Evolutionary conservation across 371 early-diverging fungal genomes (phyloP).

Genomic region (Sporodiniella umbellata): DNA sequence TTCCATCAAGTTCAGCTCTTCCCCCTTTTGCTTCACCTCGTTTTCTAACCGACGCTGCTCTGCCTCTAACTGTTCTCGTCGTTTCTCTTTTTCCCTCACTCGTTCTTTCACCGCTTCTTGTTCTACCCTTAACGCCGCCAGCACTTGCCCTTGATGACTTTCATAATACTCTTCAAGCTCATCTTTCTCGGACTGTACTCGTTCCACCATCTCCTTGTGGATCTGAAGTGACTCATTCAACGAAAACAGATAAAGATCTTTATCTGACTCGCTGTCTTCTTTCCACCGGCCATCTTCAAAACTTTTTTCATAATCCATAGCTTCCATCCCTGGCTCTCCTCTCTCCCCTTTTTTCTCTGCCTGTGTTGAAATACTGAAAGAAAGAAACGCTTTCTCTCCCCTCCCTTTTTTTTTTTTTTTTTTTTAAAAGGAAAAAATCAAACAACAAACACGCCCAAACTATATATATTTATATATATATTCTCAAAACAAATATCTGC

Average conservation of each 20-base stretch:
- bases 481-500: no score
- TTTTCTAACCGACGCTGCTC: conserved; percentile 13
- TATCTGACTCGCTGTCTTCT: conserved; percentile 35
- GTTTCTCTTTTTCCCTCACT: conserved; percentile 1
- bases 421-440: no score
- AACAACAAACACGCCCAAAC: no score
- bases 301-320: no score
- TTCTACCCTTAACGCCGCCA: conserved; percentile 3
- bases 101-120: neutral
- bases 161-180: conserved; percentile 15
- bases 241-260: conserved; percentile 35
- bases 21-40: conserved; percentile 22
- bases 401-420: no score
- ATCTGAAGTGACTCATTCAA: conserved; percentile 38
- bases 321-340: no score
- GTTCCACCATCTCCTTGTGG: conserved; percentile 43
- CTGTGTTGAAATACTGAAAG: no score
- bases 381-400: no score
- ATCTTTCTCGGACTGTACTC: conserved; percentile 25
- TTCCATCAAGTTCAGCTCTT: conserved; percentile 35
- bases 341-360: no score
- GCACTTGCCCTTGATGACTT: no score
- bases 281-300: neutral
- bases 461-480: no score
- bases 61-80: conserved; percentile 5